Evolutionary conservation across 495 filamentous ascomycete species (phyloP).

Genomic region (Penicillium mononematosum): DNA sequence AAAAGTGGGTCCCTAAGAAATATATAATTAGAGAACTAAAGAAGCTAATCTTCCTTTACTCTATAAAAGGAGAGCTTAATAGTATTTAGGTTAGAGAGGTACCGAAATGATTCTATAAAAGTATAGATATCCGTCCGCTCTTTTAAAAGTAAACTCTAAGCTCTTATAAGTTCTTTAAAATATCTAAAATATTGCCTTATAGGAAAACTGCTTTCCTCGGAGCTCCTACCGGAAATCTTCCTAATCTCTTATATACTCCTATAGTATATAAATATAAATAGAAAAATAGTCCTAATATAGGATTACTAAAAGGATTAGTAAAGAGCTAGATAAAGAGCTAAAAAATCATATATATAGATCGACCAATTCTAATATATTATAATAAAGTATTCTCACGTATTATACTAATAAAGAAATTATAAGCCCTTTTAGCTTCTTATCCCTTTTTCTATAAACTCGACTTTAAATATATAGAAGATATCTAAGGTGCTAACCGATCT

Average conservation of each 20-base stretch:
- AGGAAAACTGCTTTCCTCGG: slow-evolving; percentile 9
- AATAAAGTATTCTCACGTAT: slow-evolving; percentile 9
- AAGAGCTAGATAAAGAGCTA: background rate
- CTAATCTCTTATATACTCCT: slow-evolving; percentile 12
- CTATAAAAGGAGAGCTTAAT: slow-evolving; percentile 6
- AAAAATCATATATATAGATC: slow-evolving; percentile 5
- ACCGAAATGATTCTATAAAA: background rate
- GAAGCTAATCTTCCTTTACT: slow-evolving; percentile 10
- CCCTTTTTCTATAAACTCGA: slow-evolving; percentile 8
- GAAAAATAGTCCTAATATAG: slow-evolving; percentile 12
- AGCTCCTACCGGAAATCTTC: slow-evolving; percentile 8
- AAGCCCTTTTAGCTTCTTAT: background rate
- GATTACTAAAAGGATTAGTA: slow-evolving; percentile 9
- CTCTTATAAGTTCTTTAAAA: slow-evolving; percentile 4
- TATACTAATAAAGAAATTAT: background rate
- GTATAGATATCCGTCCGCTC: slow-evolving; percentile 2
- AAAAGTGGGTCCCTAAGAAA: slow-evolving; percentile 6
- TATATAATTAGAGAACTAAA: slow-evolving; percentile 8
- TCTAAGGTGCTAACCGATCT: background rate
- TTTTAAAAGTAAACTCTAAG: slow-evolving; percentile 3
- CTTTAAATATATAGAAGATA: slow-evolving; percentile 1
- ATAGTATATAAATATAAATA: slow-evolving; percentile 3
- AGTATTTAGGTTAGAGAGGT: slow-evolving; percentile 1
- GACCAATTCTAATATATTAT: slow-evolving; percentile 10
- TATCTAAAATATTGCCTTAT: slow-evolving; percentile 8